Evolutionary conservation across 768 basidiomycete species (phyloP).

Genomic region (Gelatoporia subvermispora): DNA sequence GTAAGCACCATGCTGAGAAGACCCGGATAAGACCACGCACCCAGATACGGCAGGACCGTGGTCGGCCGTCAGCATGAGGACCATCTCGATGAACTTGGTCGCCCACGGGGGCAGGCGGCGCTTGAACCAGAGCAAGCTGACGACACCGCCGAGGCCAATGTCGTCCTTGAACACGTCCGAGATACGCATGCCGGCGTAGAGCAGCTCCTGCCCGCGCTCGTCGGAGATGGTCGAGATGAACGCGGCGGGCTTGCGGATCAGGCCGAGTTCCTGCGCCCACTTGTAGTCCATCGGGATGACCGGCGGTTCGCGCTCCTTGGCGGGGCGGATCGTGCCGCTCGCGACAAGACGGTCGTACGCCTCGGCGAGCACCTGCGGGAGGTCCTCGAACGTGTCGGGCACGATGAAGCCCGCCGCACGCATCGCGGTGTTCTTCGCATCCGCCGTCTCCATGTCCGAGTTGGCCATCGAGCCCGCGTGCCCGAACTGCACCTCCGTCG

Average conservation of each 20-base stretch:
- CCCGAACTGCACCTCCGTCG: slow-evolving; percentile 98
- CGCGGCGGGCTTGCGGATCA: slow-evolving; percentile 97
- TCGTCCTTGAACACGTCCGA: slow-evolving; percentile 98
- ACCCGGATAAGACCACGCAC: slow-evolving; percentile 15
- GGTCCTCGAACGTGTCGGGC: slow-evolving; percentile 95
- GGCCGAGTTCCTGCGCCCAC: slow-evolving; percentile 97
- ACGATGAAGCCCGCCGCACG: slow-evolving; percentile 92
- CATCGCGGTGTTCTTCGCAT: slow-evolving; percentile 97
- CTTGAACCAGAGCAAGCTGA: slow-evolving; percentile 97
- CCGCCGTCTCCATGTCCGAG: slow-evolving; percentile 95
- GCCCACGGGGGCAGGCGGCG: slow-evolving; percentile 88
- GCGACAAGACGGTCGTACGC: slow-evolving; percentile 81
- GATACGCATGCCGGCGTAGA: slow-evolving; percentile 99
- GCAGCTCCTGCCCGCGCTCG: slow-evolving; percentile 96
- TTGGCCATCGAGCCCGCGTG: slow-evolving; percentile 99
- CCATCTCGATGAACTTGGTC: slow-evolving; percentile 99
- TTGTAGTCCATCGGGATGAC: slow-evolving; percentile 99
- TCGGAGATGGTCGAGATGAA: slow-evolving; percentile 99
- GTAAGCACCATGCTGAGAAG: slow-evolving; percentile 1
- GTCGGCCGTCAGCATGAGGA: slow-evolving; percentile 97
- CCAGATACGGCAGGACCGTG: slow-evolving; percentile 97
- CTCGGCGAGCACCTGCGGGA: slow-evolving; percentile 78
- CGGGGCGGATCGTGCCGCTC: slow-evolving; percentile 59
- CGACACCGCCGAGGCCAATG: slow-evolving; percentile 95
- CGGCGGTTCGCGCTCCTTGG: slow-evolving; percentile 83